These are phyloP conservation scores for Rhododendron kiyosumense DNA, from an alignment of 148 eudicot genomes.

Conservation along the genomic window DNA sequence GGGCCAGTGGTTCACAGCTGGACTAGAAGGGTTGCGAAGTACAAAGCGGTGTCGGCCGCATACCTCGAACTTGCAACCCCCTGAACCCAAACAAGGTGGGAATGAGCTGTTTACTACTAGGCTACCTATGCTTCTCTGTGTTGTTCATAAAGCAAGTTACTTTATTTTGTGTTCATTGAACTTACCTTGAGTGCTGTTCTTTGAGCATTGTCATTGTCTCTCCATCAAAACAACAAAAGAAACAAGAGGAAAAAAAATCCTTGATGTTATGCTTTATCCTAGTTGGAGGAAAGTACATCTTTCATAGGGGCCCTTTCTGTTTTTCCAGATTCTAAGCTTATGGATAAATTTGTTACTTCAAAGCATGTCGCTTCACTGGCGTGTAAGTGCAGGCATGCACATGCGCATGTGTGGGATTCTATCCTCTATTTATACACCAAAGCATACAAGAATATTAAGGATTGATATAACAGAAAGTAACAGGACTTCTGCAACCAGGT, in stretches of 20 bases:
- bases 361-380: neutral
- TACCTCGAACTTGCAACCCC: neutral
- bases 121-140: neutral
- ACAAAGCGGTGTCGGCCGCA: neutral
- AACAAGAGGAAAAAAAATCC: neutral
- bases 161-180: neutral
- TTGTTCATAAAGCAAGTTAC: neutral
- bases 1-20: neutral
- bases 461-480: neutral
- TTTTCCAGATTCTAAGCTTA: neutral
- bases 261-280: neutral
- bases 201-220: neutral
- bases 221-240: neutral
- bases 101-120: neutral
- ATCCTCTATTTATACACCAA: neutral
- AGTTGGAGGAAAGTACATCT: neutral
- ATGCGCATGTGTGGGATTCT: neutral
- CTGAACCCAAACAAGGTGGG: neutral
- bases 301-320: neutral
- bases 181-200: neutral
- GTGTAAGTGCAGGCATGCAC: neutral
- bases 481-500: neutral
- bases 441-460: neutral
- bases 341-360: neutral
- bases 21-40: neutral